phyloP scores from a whole-genome alignment of 345 rosid genomes.

The Turnera subulata region DNA sequence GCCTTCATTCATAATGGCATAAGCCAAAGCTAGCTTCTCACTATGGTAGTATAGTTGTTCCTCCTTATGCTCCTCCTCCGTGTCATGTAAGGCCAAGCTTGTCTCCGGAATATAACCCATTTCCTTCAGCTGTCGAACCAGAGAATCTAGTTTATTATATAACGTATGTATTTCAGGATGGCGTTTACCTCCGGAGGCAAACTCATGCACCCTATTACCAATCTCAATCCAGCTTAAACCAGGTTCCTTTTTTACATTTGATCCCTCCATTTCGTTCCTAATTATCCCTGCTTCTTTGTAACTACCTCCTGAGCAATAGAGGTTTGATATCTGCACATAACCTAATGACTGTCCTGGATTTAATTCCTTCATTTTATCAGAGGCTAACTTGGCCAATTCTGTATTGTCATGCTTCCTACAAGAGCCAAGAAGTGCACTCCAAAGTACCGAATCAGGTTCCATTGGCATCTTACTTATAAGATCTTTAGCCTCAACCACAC shows the following conservation, averaged over 20 bases:
- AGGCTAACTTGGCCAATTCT: slow-evolving; percentile 54
- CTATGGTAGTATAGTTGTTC: slow-evolving; percentile 67
- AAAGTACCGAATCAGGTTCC: slow-evolving; percentile 74
- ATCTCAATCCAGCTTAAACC: slow-evolving; percentile 88
- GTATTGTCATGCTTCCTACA: slow-evolving; percentile 78
- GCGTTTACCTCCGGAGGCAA: slow-evolving; percentile 66
- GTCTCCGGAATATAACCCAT: slow-evolving; percentile 73
- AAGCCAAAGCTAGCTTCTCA: slow-evolving; percentile 80
- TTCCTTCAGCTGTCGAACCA: slow-evolving; percentile 59
- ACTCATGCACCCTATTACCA: slow-evolving; percentile 59
- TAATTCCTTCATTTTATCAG: slow-evolving; percentile 52
- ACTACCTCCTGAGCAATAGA: slow-evolving; percentile 64
- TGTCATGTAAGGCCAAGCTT: slow-evolving; percentile 57
- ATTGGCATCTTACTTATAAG: slow-evolving; percentile 64
- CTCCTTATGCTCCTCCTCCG: slow-evolving; percentile 74
- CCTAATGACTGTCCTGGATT: slow-evolving; percentile 62
- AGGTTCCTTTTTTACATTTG: slow-evolving; percentile 69
- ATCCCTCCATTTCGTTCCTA: slow-evolving; percentile 58
- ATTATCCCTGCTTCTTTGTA: slow-evolving; percentile 57
- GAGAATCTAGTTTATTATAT: slow-evolving; percentile 36
- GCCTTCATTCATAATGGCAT: slow-evolving; percentile 45
- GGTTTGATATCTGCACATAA: slow-evolving; percentile 78
- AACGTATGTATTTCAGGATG: slow-evolving; percentile 60
- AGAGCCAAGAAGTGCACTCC: slow-evolving; percentile 82
- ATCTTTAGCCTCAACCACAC: slow-evolving; percentile 53